These are phyloP conservation scores for Debaryomyces nepalensis DNA, from an alignment of 1,139 yeast species.

Conservation along the genomic window DNA sequence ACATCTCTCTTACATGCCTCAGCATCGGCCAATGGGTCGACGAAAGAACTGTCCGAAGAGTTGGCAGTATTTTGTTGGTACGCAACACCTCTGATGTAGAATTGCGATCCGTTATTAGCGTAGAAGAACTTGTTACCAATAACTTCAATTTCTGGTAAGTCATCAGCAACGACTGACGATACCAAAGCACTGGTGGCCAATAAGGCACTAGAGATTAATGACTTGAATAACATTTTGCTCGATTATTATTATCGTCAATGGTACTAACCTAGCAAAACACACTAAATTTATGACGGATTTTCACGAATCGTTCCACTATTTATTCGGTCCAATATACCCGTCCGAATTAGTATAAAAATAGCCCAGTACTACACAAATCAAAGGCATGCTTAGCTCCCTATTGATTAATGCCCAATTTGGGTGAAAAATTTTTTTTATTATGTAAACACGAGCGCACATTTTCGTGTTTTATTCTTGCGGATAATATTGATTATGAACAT, in stretches of 20 bases:
- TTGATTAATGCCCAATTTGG: slow-evolving; percentile 12
- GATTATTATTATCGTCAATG: background rate
- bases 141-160: slow-evolving; percentile 44
- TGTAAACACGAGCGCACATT: slow-evolving; percentile 13
- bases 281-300: slow-evolving; percentile 2
- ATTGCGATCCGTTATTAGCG: slow-evolving; percentile 51
- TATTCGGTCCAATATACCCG: slow-evolving; percentile 1
- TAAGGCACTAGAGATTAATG: slow-evolving; percentile 35
- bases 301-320: slow-evolving; percentile 3
- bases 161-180: slow-evolving; percentile 22
- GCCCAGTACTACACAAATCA: slow-evolving; percentile 2
- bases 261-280: background rate
- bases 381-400: slow-evolving; percentile 1
- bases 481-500: slow-evolving; percentile 11
- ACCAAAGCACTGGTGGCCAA: slow-evolving; percentile 27
- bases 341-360: slow-evolving; percentile 1
- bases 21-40: slow-evolving; percentile 75
- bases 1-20: slow-evolving; percentile 81
- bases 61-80: slow-evolving; percentile 49
- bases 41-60: slow-evolving; percentile 44
- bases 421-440: slow-evolving; percentile 13
- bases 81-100: slow-evolving; percentile 51
- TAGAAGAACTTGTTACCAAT: slow-evolving; percentile 52
- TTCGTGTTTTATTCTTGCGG: slow-evolving; percentile 9
- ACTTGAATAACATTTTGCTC: slow-evolving; percentile 44